Conservation (phyloP, 129 eudicot species). For the Artemisia tridentata region DNA sequence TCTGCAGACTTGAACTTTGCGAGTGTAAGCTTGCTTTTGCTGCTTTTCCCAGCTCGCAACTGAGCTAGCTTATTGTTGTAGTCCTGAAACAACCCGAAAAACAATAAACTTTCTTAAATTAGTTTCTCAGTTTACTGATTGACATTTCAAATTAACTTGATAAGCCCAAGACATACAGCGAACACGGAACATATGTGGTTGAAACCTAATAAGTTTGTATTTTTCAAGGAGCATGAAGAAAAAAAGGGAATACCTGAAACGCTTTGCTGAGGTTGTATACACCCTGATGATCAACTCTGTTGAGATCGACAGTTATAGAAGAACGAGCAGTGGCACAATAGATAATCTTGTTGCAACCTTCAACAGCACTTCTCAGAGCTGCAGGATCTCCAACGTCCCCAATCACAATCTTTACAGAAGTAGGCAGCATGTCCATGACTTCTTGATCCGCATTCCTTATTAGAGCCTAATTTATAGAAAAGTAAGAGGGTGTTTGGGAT, state of each 20-base stretch:
- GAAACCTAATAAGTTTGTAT: neutral
- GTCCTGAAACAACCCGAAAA: constrained; percentile 46
- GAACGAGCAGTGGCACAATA: constrained; percentile 99
- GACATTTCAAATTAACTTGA: too few relatives aligned
- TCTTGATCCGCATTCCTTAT: constrained; percentile 72
- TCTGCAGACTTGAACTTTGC: constrained; percentile 92
- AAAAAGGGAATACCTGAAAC: constrained; percentile 59
- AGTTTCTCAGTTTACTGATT: too few relatives aligned
- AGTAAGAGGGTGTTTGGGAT: neutral
- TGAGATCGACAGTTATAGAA: constrained; percentile 89
- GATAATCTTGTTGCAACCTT: constrained; percentile 91
- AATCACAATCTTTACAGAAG: constrained; percentile 76
- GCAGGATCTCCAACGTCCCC: constrained; percentile 98
- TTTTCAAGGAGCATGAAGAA: neutral
- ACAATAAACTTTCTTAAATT: neutral
- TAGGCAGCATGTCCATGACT: constrained; percentile 86
- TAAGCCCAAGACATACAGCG: too few relatives aligned
- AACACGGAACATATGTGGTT: neutral
- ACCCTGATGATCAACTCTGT: constrained; percentile 88
- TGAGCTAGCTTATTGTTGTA: constrained; percentile 94
- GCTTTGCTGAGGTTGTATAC: constrained; percentile 95
- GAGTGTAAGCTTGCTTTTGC: constrained; percentile 93
- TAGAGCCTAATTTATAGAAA: constrained; percentile 52
- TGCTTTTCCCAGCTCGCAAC: constrained; percentile 94
- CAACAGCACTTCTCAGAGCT: constrained; percentile 60